A percentile compares a stretch with the other conserved stretches of the same genome.
phyloP scores from a whole-genome alignment of 305 asterid species.

The Fraxinus baroniana region DNA sequence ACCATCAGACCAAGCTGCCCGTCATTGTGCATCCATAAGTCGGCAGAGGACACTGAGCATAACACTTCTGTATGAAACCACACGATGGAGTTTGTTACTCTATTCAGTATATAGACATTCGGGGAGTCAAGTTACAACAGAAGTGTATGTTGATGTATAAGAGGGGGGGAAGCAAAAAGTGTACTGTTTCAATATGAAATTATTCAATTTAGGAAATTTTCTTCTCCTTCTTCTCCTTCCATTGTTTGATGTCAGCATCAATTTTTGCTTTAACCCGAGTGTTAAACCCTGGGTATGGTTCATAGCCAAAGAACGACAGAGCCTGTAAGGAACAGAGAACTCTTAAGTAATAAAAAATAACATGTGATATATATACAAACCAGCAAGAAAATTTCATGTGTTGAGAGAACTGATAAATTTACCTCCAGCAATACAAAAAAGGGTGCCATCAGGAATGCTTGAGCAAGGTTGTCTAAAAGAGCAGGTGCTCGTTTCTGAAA shows the following conservation, averaged over 20 bases:
- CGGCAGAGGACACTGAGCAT: not conserved
- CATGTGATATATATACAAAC: not conserved
- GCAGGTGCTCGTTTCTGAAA: constrained; percentile 97
- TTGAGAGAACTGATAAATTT: not conserved
- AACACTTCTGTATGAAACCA: not conserved
- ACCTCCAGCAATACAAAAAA: constrained; percentile 92
- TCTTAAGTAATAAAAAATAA: not conserved
- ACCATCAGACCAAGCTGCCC: not conserved
- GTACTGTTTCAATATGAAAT: too few species aligned
- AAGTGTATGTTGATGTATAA: not conserved
- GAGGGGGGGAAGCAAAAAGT: too few species aligned
- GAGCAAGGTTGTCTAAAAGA: constrained; percentile 85
- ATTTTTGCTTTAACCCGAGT: constrained; percentile 54
- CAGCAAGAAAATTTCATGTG: not conserved
- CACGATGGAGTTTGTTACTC: not conserved
- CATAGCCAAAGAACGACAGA: constrained; percentile 60
- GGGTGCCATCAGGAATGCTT: constrained; percentile 97
- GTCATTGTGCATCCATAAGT: not conserved
- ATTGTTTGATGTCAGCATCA: constrained; percentile 58
- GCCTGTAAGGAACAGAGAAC: constrained; percentile 37
- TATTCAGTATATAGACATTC: not conserved
- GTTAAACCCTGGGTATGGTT: constrained; percentile 83
- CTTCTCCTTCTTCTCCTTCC: constrained; percentile 67
- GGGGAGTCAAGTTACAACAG: not conserved
- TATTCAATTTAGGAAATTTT: constrained; percentile 35